Percentiles rank a stretch among this genome's conserved stretches.
phyloP scores from a whole-genome alignment of 1,139 yeast species.

The Pichia terricola region DNA sequence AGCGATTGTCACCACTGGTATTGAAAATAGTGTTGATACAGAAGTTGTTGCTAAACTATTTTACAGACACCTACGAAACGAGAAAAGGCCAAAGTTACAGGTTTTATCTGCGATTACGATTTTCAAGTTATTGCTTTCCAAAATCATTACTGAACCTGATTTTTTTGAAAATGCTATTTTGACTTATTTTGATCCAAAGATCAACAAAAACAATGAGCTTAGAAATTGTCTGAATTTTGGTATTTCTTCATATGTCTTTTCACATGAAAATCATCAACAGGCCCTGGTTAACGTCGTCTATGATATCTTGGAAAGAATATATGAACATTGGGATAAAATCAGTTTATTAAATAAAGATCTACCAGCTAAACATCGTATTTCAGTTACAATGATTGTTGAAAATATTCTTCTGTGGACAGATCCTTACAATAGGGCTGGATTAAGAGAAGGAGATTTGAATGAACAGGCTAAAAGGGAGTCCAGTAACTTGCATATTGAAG shows the following conservation, averaged over 20 bases:
- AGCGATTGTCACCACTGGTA: slow-evolving; percentile 43
- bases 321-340: slow-evolving; percentile 32
- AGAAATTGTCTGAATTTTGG: slow-evolving; percentile 82
- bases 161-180: slow-evolving; percentile 63
- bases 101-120: slow-evolving; percentile 81
- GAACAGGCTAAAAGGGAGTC: slow-evolving; percentile 17
- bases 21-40: slow-evolving; percentile 52
- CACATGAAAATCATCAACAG: slow-evolving; percentile 66
- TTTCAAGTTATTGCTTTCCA: slow-evolving; percentile 74
- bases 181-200: slow-evolving; percentile 65
- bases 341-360: slow-evolving; percentile 21
- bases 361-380: slow-evolving; percentile 20
- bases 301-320: slow-evolving; percentile 56
- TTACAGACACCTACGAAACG: slow-evolving; percentile 52
- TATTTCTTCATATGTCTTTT: slow-evolving; percentile 81
- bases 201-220: slow-evolving; percentile 53
- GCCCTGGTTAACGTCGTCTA: slow-evolving; percentile 56
- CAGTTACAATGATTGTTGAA: slow-evolving; percentile 52
- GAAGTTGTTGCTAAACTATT: slow-evolving; percentile 53
- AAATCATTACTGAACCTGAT: slow-evolving; percentile 60
- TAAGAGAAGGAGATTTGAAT: slow-evolving; percentile 29
- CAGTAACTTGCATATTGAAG: slow-evolving; percentile 47
- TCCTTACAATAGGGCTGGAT: slow-evolving; percentile 57
- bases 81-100: slow-evolving; percentile 57
- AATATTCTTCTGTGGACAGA: slow-evolving; percentile 84